Conservation (phyloP, 129 eudicot genomes). For the Arctium minus region DNA sequence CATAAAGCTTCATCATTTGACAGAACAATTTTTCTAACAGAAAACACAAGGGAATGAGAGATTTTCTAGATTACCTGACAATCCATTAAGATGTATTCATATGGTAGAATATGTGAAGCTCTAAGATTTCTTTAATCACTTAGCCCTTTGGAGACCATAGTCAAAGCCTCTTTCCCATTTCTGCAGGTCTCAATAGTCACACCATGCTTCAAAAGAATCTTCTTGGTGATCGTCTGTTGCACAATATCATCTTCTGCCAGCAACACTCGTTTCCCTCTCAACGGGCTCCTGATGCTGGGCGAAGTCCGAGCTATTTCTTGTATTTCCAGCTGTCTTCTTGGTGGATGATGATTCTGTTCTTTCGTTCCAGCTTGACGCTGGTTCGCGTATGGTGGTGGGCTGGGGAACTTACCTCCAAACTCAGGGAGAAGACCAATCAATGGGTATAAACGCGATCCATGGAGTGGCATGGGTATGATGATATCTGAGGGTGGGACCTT, state of each 20-base stretch:
- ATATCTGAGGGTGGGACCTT: constrained; percentile 52
- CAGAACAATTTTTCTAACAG: not conserved
- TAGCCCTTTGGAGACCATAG: constrained; percentile 30
- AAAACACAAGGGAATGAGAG: not conserved
- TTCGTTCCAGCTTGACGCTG: not conserved
- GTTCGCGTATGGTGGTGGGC: constrained; percentile 7
- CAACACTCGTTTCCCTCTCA: constrained; percentile 42
- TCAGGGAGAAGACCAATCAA: constrained; percentile 52
- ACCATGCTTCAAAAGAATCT: constrained; percentile 24
- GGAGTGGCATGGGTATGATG: constrained; percentile 53
- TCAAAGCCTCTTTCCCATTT: constrained; percentile 44
- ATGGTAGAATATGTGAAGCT: constrained; percentile 33
- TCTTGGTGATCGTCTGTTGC: constrained; percentile 25
- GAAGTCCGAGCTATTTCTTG: constrained; percentile 19
- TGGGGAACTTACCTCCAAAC: constrained; percentile 26
- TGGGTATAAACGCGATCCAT: constrained; percentile 54
- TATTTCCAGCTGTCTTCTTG: not conserved
- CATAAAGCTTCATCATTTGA: not conserved
- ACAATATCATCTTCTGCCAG: constrained; percentile 36
- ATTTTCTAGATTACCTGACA: constrained; percentile 39
- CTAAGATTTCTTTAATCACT: constrained; percentile 18
- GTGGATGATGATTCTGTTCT: not conserved
- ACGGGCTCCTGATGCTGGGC: constrained; percentile 11
- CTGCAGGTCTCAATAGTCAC: constrained; percentile 24
- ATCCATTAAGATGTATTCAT: constrained; percentile 58